These are phyloP conservation scores for Massariosphaeria phaeospora DNA, from an alignment of 495 filamentous ascomycete species.

Conservation along the genomic window DNA sequence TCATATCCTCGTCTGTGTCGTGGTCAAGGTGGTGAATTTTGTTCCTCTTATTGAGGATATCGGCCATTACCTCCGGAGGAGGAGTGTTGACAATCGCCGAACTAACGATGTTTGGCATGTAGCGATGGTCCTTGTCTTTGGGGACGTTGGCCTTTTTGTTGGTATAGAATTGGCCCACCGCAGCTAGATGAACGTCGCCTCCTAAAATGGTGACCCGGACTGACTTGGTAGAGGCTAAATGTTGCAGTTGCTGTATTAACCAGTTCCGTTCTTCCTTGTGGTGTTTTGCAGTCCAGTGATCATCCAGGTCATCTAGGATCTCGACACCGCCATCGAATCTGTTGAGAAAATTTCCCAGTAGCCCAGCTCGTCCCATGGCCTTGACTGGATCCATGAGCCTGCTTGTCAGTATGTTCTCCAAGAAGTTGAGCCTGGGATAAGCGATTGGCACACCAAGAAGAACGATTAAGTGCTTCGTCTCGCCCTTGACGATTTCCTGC, in stretches of 20 bases:
- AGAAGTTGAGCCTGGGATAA: constrained; percentile 80
- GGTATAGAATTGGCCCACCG: constrained; percentile 90
- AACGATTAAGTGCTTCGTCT: constrained; percentile 84
- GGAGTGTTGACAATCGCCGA: constrained; percentile 91
- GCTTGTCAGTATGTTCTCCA: constrained; percentile 73
- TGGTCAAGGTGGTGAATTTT: constrained; percentile 82
- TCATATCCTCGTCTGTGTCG: constrained; percentile 91
- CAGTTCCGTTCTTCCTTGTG: constrained; percentile 84
- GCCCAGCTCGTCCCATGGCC: constrained; percentile 72
- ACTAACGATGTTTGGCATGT: constrained; percentile 86
- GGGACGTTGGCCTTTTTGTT: constrained; percentile 71
- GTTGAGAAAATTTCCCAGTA: constrained; percentile 78
- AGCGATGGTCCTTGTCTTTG: constrained; percentile 84
- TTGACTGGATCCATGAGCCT: constrained; percentile 80
- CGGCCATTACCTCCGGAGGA: constrained; percentile 81
- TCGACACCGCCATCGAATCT: constrained; percentile 89
- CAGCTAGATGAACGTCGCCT: constrained; percentile 90
- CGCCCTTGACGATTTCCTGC: constrained; percentile 72
- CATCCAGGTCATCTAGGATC: constrained; percentile 85
- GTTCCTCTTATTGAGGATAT: constrained; percentile 89
- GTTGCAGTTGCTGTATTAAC: constrained; percentile 84
- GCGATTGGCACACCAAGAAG: constrained; percentile 73
- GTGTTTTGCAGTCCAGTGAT: constrained; percentile 95
- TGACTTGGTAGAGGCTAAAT: constrained; percentile 83
- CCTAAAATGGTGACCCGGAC: constrained; percentile 84